phyloP scores from a whole-genome alignment of 2,329 filamentous ascomycete genomes.

The Pestalotiopsis sp. region DNA sequence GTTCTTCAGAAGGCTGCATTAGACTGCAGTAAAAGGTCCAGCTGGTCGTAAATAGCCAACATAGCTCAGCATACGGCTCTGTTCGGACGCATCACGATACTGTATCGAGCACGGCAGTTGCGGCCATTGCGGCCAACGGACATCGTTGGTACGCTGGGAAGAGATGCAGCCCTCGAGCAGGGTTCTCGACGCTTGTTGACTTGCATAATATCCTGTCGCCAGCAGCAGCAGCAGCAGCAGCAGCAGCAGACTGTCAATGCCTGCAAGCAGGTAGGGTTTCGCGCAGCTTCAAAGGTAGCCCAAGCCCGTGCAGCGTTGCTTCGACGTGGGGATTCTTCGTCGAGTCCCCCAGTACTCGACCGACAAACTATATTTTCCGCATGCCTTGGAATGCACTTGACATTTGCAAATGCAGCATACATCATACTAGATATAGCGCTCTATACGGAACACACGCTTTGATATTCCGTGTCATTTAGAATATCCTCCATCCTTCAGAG shows the following conservation, averaged over 20 bases:
- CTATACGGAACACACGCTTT: background rate
- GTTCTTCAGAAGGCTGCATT: background rate
- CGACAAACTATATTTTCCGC: background rate
- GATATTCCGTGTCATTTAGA: background rate
- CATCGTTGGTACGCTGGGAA: background rate
- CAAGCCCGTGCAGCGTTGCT: conserved; percentile 1
- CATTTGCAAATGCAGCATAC: too few relatives aligned
- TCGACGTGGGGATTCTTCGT: background rate
- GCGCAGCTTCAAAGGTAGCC: conserved; percentile 3
- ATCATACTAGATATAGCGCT: too few relatives aligned
- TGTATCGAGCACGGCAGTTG: background rate
- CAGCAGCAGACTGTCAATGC: background rate
- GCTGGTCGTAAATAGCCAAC: background rate
- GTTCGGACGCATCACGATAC: background rate
- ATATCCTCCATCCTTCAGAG: background rate
- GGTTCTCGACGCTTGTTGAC: conserved; percentile 9
- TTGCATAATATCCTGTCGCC: conserved; percentile 10
- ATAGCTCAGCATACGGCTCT: background rate
- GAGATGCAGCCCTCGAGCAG: conserved; percentile 2
- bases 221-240: background rate
- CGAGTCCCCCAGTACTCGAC: background rate
- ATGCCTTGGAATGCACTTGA: background rate
- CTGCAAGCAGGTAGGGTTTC: conserved; percentile 5
- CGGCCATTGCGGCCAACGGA: background rate
- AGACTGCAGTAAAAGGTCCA: background rate